phyloP scores from a whole-genome alignment of 331 rosid species.

The Arachis monticola region DNA sequence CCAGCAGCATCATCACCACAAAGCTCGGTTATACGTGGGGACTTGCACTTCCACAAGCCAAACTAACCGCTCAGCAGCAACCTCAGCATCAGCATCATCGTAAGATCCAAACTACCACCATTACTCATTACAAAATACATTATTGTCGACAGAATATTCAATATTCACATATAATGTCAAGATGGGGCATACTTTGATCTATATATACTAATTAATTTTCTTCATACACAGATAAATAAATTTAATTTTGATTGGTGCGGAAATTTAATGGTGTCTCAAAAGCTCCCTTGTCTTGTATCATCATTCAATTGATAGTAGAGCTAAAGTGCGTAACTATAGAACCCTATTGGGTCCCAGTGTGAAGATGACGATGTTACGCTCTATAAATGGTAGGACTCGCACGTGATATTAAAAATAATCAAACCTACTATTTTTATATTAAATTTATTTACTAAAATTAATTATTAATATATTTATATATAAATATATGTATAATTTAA shows the following conservation, averaged over 20 bases:
- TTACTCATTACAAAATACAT: not conserved
- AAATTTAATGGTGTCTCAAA: no score
- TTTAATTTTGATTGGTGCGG: no score
- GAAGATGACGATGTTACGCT: not conserved
- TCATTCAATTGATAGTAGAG: not conserved
- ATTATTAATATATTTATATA: no score
- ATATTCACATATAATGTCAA: not conserved
- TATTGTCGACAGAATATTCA: not conserved
- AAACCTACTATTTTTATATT: no score
- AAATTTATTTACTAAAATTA: no score
- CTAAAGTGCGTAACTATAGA: not conserved
- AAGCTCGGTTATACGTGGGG: not conserved
- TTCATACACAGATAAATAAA: not conserved
- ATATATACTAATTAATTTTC: not conserved
- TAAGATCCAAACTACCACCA: not conserved
- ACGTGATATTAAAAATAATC: no score
- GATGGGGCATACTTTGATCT: no score
- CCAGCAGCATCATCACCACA: not conserved
- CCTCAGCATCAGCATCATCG: not conserved
- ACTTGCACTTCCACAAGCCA: not conserved
- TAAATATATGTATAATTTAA: no score
- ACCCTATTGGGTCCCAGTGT: not conserved
- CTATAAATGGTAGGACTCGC: no score
- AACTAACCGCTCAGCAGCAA: not conserved
- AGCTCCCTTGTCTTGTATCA: not conserved